Base-by-base conservation (phyloP, 129 eudicot species). In the Rutidosis leptorrhynchoides region DNA sequence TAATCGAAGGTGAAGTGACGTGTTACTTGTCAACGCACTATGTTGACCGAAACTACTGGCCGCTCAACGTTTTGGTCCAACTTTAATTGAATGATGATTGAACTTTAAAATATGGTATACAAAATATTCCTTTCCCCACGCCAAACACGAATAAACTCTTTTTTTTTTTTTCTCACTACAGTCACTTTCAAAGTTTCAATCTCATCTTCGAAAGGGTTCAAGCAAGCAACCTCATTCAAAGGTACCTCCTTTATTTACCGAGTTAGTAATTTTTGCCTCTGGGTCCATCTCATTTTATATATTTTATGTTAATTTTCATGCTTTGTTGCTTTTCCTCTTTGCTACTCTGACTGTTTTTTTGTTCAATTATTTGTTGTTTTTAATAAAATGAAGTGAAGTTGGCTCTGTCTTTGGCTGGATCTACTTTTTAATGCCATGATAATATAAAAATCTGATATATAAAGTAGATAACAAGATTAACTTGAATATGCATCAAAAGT, bases 121-220 rank as follows among this genome's bases (percentile, higher is more conserved):
- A 26, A 43, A 58, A 28, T 10, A 15, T 6, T 12, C 45, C 9
- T 1, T 30, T 30, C 54, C 27, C 69, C 74, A 75, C 79, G 58
- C 74, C 64, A 75, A 75, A 59, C 74, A 67, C 79, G 74, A 59
- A 51, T 49, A 51, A 60, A 60, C 74, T 75, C 80, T 61, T 75
- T 75, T 75, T 54, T 75, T 75, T 54, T 3, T 48, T 25, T 61
- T 32, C 25, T 1, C 14, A 58, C 68, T 21, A 24, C 62, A 7
- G 37, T 75, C 69, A 56, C 48, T 75, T 67, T 67, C 79, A 63
- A 25, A 56, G 35, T 75, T 67, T 67, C 79, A 63, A 25, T 27
- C 27, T 65, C 59, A 46, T 28, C 23, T 20, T 21, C 30, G 15
- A 21, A 4, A 9, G 6, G 1, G 40, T 64, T 10, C 65, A 19